A percentile compares a stretch with the other conserved stretches of the same genome.
Evolutionary conservation across 1,284 basidiomycete genomes (phyloP).

Genomic region (Ceratorhiza oryzae-sativae): DNA sequence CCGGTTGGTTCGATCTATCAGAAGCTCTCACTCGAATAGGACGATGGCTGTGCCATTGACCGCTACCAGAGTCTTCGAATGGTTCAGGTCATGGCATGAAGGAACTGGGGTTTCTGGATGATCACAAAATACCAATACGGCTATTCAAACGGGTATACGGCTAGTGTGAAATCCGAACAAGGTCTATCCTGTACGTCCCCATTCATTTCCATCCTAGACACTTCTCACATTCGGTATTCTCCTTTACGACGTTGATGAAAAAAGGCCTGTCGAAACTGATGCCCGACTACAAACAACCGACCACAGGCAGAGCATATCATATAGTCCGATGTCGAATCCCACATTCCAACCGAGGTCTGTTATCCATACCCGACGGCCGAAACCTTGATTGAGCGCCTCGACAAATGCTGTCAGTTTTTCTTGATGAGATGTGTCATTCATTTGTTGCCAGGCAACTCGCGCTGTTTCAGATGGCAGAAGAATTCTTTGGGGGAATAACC

Average conservation of each 20-base stretch:
- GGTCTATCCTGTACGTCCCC: background rate
- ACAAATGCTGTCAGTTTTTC: background rate
- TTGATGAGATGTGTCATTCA: background rate
- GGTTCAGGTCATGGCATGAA: background rate
- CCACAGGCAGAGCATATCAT: too few relatives aligned
- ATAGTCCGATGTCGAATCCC: too few relatives aligned
- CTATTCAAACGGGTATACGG: background rate
- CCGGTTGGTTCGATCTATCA: background rate
- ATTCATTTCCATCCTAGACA: background rate
- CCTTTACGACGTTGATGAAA: too few relatives aligned
- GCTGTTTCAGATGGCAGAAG: background rate
- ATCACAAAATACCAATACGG: background rate
- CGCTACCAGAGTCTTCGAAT: too few relatives aligned
- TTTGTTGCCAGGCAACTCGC: constrained; percentile 1
- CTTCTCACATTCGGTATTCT: too few relatives aligned
- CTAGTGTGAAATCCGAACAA: background rate
- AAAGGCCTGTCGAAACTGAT: too few relatives aligned
- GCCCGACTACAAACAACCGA: too few relatives aligned
- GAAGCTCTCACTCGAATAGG: background rate
- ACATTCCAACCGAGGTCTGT: background rate
- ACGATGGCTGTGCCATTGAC: too few relatives aligned
- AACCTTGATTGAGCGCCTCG: background rate
- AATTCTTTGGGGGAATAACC: background rate
- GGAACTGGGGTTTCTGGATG: background rate
- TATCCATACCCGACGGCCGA: background rate